Percentiles rank a stretch among this genome's conserved stretches.
These are phyloP conservation scores for Peronospora belbahrii DNA, from an alignment of 352 stramenopile genomes.

Conservation along the genomic window DNA sequence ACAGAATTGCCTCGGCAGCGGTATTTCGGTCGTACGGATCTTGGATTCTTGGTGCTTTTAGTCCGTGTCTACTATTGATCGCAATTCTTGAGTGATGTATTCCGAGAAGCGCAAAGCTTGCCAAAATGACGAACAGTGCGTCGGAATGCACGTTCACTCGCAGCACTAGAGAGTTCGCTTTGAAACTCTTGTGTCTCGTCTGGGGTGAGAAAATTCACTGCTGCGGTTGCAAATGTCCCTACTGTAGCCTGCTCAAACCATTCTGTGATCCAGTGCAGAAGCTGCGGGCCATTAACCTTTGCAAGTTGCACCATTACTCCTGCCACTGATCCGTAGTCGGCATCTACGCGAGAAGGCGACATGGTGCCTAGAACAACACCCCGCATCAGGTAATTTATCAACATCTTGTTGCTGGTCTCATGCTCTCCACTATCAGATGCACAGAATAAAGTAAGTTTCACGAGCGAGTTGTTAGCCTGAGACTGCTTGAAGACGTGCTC, in stretches of 20 bases:
- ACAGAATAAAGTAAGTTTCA: conserved; percentile 23
- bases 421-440: conserved; percentile 1
- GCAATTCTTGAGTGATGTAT: conserved; percentile 37
- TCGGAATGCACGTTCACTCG: conserved; percentile 64
- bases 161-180: conserved; percentile 49
- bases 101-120: conserved; percentile 71
- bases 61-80: conserved; percentile 18
- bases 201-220: conserved; percentile 47
- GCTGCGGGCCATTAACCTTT: conserved; percentile 45
- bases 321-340: conserved; percentile 70
- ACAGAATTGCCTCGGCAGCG: background rate
- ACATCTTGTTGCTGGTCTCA: conserved; percentile 30
- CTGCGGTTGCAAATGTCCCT: conserved; percentile 26
- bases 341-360: conserved; percentile 57
- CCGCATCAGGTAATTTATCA: conserved; percentile 53
- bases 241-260: conserved; percentile 55
- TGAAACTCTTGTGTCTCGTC: conserved; percentile 62
- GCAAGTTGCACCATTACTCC: conserved; percentile 64
- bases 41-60: background rate
- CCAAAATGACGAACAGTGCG: conserved; percentile 71
- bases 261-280: conserved; percentile 54
- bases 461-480: conserved; percentile 5
- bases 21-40: background rate
- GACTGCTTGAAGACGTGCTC: conserved; percentile 45
- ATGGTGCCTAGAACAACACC: conserved; percentile 61